Base-by-base conservation (phyloP, 139 green algal genomes). In the Chlorella sp. region DNA sequence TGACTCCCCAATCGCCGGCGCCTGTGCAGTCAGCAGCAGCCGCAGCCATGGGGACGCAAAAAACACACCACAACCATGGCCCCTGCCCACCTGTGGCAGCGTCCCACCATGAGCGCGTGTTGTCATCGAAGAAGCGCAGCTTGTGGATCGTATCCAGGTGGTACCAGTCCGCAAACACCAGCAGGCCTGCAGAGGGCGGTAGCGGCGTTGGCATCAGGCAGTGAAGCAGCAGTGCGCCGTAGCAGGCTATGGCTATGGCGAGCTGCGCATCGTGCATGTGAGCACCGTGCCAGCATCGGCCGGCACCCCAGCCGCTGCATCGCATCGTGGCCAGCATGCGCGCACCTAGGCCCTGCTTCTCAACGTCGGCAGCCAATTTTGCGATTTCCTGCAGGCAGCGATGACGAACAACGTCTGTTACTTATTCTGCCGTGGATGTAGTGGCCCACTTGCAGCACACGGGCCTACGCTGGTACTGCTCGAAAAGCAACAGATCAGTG, bases 101-200 rank as follows among this genome's bases (percentile, higher is more conserved):
- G 30, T 92, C 93, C 95, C 95, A 98, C 93, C 93, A 97, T 85
- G 76, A 93, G 79, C 96, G 92, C 1, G 97, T 99, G 93, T 99
- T 99, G 93, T 99, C 97, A 81, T 99, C 97, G 86, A 97, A 99
- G 89, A 99, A 99, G 24, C 88, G 88, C 94, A 99, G 97, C 75
- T 93, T 90, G 48, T 88, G 44, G 86, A 98, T 94, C 36, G 82
- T 94, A 22, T 95, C 84, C 46, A 92, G 84, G 86, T 99, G 94
- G 91, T 98, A 99, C 97, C 97, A 99, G 81, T 99, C 97, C 1
- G 88, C 96, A 84, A 99, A 97, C 56, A 99, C 93, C 22, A 99
- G 64, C 38, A 99, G 77, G 67, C 84, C 83, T 86, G 82, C 28
- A 24, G 44, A 13, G 44, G 40, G 69, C 20, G 41, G 19, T 1